These are phyloP conservation scores for Ganoderma resinaceum DNA, from an alignment of 1,284 basidiomycete genomes.

Conservation along the genomic window DNA sequence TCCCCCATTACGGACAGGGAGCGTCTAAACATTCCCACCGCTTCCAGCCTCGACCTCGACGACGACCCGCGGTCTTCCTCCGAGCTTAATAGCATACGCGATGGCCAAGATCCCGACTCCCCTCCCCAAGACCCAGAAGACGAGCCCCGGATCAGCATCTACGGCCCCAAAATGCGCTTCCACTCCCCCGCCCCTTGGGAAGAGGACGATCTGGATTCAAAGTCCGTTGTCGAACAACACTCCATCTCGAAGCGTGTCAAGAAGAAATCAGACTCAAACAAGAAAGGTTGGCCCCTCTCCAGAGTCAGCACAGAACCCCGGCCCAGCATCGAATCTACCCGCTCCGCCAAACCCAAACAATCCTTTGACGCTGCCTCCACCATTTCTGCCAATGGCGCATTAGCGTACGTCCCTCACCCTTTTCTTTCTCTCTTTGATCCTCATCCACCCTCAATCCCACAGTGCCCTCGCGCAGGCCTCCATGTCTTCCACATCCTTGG, in stretches of 20 bases:
- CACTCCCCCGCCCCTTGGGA: slow-evolving; percentile 85
- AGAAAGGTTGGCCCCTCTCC: slow-evolving; percentile 52
- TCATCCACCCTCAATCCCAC: slow-evolving; percentile 3
- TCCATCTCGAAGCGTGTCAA: slow-evolving; percentile 38
- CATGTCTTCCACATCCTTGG: slow-evolving; percentile 59
- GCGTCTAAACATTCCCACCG: slow-evolving; percentile 54
- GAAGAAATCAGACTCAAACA: slow-evolving; percentile 47
- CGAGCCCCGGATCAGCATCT: slow-evolving; percentile 65
- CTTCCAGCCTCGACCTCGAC: slow-evolving; percentile 64
- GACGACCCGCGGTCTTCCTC: slow-evolving; percentile 61
- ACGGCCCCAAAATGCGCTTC: slow-evolving; percentile 81
- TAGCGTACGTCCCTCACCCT: slow-evolving; percentile 56
- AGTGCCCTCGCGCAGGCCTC: slow-evolving; percentile 64
- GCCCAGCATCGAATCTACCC: slow-evolving; percentile 68
- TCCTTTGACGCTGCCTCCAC: slow-evolving; percentile 67
- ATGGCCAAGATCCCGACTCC: slow-evolving; percentile 39
- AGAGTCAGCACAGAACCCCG: slow-evolving; percentile 52
- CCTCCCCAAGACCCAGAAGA: slow-evolving; percentile 44
- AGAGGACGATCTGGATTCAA: slow-evolving; percentile 56
- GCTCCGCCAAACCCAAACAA: slow-evolving; percentile 57
- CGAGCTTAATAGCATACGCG: slow-evolving; percentile 32
- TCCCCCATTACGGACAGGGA: slow-evolving; percentile 46
- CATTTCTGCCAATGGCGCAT: slow-evolving; percentile 54
- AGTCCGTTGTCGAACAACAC: slow-evolving; percentile 45
- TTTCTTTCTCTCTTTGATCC: slow-evolving; percentile 10